Evolutionary conservation across 305 asterid species (phyloP), one percentile per base, ranked within the genome.

Genomic region (Striga hermonthica): DNA sequence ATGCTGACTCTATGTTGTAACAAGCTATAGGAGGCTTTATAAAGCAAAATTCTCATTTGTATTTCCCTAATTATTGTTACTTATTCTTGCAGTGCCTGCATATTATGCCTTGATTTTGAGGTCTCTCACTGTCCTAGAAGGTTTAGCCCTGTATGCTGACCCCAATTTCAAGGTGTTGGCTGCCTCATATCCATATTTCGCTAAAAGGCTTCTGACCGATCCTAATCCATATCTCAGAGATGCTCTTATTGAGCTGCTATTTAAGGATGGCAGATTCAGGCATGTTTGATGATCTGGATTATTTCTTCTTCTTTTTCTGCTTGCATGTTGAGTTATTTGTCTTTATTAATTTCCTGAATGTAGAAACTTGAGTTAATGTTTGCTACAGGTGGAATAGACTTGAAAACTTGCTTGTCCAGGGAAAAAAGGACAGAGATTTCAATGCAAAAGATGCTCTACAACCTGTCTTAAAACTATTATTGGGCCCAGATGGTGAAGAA

Each of bases 111-210:
- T 93, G 88, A 93, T 93, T 76, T 86, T 93, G 74, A 85, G 97
- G 88, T 93, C 99, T 60, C 97, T 93, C 78, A 93, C 99, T 52
- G 97, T 93, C 64, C 84, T 93, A 78, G 99, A 93, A 93, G 99
- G 99, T 67, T 81, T 93, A 78, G 99, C 99, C 62, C 87, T 93
- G 48, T 83, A 83, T 68, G 99, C 99, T 28, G 99, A 93, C 79
- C 99, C 99, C 57, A 86, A 93, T 74, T 93, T 93, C 60, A 93
- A 93, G 82, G 99, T 93, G 59, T 74, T 93, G 81, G 99, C 99
- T 65, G 99, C 99, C 14, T 90, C 99, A 12, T 93, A 93, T 85
- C 99, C 99, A 22, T 93, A 93, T 80, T 93, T 93, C 64, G 99
- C 99, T 58, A 93, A 93, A 76, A 85, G 99, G 83, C 95, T 93